Conservation (phyloP, 176 grass and related monocot genomes). For the Zizania latifolia region DNA sequence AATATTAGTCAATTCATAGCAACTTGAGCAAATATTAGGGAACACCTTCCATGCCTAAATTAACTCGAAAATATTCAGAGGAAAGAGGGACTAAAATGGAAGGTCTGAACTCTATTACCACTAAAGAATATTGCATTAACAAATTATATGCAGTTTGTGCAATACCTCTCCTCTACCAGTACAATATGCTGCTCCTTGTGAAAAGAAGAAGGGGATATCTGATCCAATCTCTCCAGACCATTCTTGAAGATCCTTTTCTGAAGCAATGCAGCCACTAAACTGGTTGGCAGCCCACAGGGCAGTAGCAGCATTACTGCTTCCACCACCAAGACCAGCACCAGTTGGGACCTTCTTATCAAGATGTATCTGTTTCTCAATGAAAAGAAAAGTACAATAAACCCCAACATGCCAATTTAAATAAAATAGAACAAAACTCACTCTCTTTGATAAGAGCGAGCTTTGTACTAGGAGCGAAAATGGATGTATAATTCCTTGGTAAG, state of each 20-base stretch:
- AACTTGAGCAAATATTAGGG: constrained; percentile 3
- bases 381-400: neutral
- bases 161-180: constrained; percentile 94
- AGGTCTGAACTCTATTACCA: neutral
- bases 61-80: neutral
- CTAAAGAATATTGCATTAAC: neutral
- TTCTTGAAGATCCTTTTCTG: constrained; percentile 91
- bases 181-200: constrained; percentile 85
- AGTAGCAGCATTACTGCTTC: constrained; percentile 97
- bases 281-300: constrained; percentile 98
- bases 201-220: constrained; percentile 98
- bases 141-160: neutral
- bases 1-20: neutral
- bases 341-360: constrained; percentile 98
- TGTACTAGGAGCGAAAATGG: neutral
- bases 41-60: neutral
- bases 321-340: constrained; percentile 97
- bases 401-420: neutral
- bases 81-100: neutral
- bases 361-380: constrained; percentile 59
- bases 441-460: neutral
- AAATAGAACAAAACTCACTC: neutral
- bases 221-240: constrained; percentile 99
- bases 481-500: neutral
- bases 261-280: constrained; percentile 84